Percentiles rank a stretch among this genome's conserved stretches.
These are phyloP conservation scores for Acer negundo DNA, from an alignment of 345 rosid genomes.

Conservation along the genomic window DNA sequence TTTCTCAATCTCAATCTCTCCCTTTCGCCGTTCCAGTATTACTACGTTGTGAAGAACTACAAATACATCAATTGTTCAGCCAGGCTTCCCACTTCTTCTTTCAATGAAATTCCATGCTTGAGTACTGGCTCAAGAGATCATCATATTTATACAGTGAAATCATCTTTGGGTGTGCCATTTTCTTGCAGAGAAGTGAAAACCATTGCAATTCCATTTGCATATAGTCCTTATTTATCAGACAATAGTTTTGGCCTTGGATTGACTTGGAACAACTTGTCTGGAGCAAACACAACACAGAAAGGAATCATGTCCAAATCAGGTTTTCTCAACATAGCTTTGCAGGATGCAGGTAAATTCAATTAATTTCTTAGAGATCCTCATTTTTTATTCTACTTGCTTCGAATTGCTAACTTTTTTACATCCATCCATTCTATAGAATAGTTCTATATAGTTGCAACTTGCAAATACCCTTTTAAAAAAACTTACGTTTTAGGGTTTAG, in stretches of 20 bases:
- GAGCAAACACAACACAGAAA: not conserved
- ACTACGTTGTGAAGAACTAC: slow-evolving; percentile 44
- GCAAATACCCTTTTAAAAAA: not conserved
- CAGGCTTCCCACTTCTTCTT: slow-evolving; percentile 28
- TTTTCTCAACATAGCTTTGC: not conserved
- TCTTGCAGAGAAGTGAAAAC: slow-evolving; percentile 47
- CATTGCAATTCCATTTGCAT: slow-evolving; percentile 59
- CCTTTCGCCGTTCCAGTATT: slow-evolving; percentile 49
- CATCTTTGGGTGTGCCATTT: slow-evolving; percentile 25
- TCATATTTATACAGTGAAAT: slow-evolving; percentile 49
- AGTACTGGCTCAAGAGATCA: slow-evolving; percentile 37
- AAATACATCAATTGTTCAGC: slow-evolving; percentile 62
- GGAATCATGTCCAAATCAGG: slow-evolving; percentile 7
- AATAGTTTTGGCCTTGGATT: slow-evolving; percentile 59
- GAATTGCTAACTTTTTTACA: not conserved
- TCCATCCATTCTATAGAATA: not conserved
- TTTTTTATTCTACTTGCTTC: not conserved
- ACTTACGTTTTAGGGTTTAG: too few species aligned
- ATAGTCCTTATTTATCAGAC: slow-evolving; percentile 56
- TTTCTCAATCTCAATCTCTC: slow-evolving; percentile 64
- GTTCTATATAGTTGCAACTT: not conserved
- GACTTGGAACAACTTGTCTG: slow-evolving; percentile 51
- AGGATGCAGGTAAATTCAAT: slow-evolving; percentile 10
- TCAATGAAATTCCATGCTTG: slow-evolving; percentile 48
- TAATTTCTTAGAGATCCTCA: not conserved